Evolutionary conservation across 305 asterid genomes (phyloP), one percentile per base, ranked within the genome.

Genomic region (Rubia balearica): DNA sequence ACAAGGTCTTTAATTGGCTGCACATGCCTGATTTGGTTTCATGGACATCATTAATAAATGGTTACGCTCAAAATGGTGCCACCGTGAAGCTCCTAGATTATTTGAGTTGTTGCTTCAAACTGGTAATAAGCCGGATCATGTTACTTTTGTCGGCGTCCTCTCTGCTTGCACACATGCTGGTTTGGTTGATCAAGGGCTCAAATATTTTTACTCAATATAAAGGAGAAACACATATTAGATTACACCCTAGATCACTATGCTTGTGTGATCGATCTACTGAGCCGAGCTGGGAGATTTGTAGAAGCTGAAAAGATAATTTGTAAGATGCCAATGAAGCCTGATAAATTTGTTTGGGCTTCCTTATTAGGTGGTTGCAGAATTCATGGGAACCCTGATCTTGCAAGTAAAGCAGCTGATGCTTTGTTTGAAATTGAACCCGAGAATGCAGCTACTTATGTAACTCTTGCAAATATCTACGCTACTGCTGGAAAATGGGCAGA

Each of bases 231-330:
- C 61, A 1, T 30, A 21, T 56, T 56, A 56, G 61, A n/a, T 21
- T 56, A 56, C 61, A 56, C 61, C 24, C 61, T n/a, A 19, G 30
- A 56, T 56, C 61, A 56, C 61, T 56, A 56, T 56, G 61, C 61
- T 19, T 56, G 61, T 19, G 61, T 56, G 61, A 9, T 56, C 11
- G 61, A 56, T 21, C 61, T 56, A n/a, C 61, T 56, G 11, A 56
- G 33, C 61, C 21, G 61, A 56, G 61, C 61, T n/a, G 61, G 61
- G 61, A n/a, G 61, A 56, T 56, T 56, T 56, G 61, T 21, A 21
- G 61, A 56, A 56, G 61, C 61, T 21, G 61, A 56, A 21, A 56
- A 56, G 27, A 56, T 56, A 4, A 56, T 56, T 21, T 2, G 61
- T 56, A 56, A 19, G 24, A 56, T 56, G 61, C 61, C 61, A 56